Evolutionary conservation across 192 early-diverging fungal species (phyloP), one percentile per base, ranked within the genome.

Genomic region (Coemansia erecta): DNA sequence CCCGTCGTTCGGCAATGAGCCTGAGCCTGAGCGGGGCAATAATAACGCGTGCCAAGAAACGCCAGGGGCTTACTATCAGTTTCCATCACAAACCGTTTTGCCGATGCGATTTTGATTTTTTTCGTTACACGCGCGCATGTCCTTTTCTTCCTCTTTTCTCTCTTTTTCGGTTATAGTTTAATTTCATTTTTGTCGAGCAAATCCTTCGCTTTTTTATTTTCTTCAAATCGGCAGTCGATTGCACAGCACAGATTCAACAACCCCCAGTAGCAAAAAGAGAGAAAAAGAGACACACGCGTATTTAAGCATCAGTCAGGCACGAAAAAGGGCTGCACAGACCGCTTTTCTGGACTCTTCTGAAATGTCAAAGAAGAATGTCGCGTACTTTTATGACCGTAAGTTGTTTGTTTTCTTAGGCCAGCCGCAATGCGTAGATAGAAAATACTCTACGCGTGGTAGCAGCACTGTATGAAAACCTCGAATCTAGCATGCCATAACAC

Each of bases 311-410:
- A 5, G 28, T 2, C 28, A 31, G 28, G 28, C 28, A 31, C 28
- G 28, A 31, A 31, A 2, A 2, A 17, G 18, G 3, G 22, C 47
- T 49, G 47, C 22, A 49, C 47, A 49, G 47, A 49, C 22, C 47
- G 11, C 24, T 49, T 49, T 46, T 19, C 22, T n/a, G 17, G 40
- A 68, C 65, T 13, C 65, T 28, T 56, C 28, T 31, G 28, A 31
- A 31, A 31, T 56, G 50, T 57, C 60, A 45, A 72, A 68, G 61
- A 78, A 72, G 56, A 78, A 68, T 62, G 75, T 78, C 48, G 75
- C 75, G 23, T 78, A 78, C 56, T 78, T 78, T 62, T 78, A 78
- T 53, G 75, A 78, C 31, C 75, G 75, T 78, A 68, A 42, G 75
- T 78, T 31, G 28, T 31, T 31, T 31, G 7, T 7, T 31, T 31